Base-by-base conservation (phyloP, 441 rosid species). In the Raphanus hybrid region DNA sequence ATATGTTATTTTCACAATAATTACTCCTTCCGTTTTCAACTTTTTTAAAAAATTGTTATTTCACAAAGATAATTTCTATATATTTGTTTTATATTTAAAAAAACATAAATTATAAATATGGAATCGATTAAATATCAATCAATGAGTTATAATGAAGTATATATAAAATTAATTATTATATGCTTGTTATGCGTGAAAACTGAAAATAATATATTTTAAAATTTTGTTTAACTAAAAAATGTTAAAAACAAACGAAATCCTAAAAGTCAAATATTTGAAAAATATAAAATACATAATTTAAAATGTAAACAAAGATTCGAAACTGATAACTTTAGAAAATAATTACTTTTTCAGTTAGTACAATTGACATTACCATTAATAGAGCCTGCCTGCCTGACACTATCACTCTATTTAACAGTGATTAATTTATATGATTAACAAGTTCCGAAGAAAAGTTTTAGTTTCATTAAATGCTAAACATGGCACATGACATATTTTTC, bases 381-480 rank as follows among this genome's bases (percentile, higher is more conserved):
- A 48, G 26, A 52, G 70, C 16, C 3, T 3, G 52, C 14, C 6
- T 45, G 52, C 52, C 54, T 54, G 58, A 52, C 70, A 74, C 64
- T 63, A 63, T 34, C 70, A 35, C 29, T 54, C 41, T 50, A 63
- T 18, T 32, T 48, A 48, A 72, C 35, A 55, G 34, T 15, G 66
- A 43, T 50, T 16, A 62, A 43, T 26, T 26, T 43, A 43, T 43
- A 43, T 52, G 8, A 15, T 29, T 48, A 63, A 35, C 26, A 20
- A 34, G 39, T 63, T 52, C 4, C 34, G 34, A 58, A 60, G 10
- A 37, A 39, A 54, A 66, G 5, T 18, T 41, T 32, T 54, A 41
- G 5, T 29, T 35, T 54, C 71, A 70, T 77, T 77, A 55, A 69
- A 76, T 76, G 80, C 37, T 64, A 70, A 70, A 70, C 75, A 70